Evolutionary conservation across 768 basidiomycete species (phyloP), one percentile per base, ranked within the genome.

Genomic region (Rhodotorula kratochvilovae): DNA sequence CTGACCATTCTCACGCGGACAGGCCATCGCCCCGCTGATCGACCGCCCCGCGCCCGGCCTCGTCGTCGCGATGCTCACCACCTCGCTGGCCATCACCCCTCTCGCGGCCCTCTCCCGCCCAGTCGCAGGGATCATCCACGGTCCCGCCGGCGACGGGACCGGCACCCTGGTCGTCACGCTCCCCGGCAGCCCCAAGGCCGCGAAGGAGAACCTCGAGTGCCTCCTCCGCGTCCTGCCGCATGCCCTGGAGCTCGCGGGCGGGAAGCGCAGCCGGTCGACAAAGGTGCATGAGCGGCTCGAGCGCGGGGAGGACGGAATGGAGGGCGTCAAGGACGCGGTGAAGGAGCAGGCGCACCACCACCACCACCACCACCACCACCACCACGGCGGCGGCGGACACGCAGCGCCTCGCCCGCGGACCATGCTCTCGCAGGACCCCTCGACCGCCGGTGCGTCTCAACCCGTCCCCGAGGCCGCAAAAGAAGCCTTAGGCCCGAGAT

Each of bases 151-250:
- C 87, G 15, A 80, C 87, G 70, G 83, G 82, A 35, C 83, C 83
- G 62, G 88, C 87, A 63, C 65, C 0, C 83, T 95, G 31, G 81
- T 95, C 35, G 83, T 90, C 29, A 91, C 90, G 0, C 86, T 94
- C 17, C 92, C 92, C 0, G 92, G 92, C 5, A 91, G 90, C 76
- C 85, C 88, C 50, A 92, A 90, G 77, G 92, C 90, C 5, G 91
- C 92, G 51, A 87, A 83, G 71, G 92, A 95, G 77, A 90, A 87
- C 76, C 77, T 91, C 67, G 84, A 85, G 2, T 84, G 84, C 1
- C 82, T 92, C 39, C 81, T 93, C 12, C 79, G 85, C 12, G 82
- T 92, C 2, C 79, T 89, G 2, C 80, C 84, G 7, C 90, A 91
- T 80, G 90, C 89, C 3, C 80, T 91, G 65, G 88, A 90, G 45